Base-by-base conservation (phyloP, 768 basidiomycete genomes). In the Tephrocybe sp. region DNA sequence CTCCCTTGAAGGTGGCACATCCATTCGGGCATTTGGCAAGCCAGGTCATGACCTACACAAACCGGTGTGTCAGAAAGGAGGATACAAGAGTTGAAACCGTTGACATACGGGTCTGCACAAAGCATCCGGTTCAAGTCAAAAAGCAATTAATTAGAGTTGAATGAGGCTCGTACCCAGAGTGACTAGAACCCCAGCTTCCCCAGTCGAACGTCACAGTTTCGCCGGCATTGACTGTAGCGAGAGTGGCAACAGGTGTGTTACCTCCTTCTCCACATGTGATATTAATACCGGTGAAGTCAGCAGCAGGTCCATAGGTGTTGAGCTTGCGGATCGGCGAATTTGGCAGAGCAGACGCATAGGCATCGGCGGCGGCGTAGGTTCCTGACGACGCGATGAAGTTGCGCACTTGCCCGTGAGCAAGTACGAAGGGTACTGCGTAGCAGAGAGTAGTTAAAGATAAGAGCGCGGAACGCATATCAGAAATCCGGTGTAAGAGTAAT, bases 181-280 rank as follows among this genome's bases (percentile, higher is more conserved):
- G 47, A 31, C 47, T 44, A 16, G 45, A 46, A 13, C 24, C 18
- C 36, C 37, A 45, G 21, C 31, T 41, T 15, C 44, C 43, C 38
- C 50, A 50, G 47, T 38, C 45, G 50, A 55, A 61, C 7, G 50
- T 54, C 2, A 56, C 60, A 39, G 52, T 37, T 12, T 47, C 42
- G 21, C 56, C 56, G 24, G 57, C 60, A 15, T 41, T 54, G 30
- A 61, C 56, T 10, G 50, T 50, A 1, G 56, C 57, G 29, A 59
- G 52, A 15, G 46, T 27, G 4, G 49, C 50, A 1, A 54, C 57
- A 15, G 57, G 57, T 12, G 52, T 47, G 33, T 61, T 61, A 27
- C 60, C 60, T 27, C 60, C 60, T 39, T 58, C 47, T 40, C 56
- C 56, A 47, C 60, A 61, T 24, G 57, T 58, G 38, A 58, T 55